A percentile compares a stretch with the other conserved stretches of the same genome.
Conservation (phyloP, 2,329 filamentous ascomycete species). For the Penicillium sp. region DNA sequence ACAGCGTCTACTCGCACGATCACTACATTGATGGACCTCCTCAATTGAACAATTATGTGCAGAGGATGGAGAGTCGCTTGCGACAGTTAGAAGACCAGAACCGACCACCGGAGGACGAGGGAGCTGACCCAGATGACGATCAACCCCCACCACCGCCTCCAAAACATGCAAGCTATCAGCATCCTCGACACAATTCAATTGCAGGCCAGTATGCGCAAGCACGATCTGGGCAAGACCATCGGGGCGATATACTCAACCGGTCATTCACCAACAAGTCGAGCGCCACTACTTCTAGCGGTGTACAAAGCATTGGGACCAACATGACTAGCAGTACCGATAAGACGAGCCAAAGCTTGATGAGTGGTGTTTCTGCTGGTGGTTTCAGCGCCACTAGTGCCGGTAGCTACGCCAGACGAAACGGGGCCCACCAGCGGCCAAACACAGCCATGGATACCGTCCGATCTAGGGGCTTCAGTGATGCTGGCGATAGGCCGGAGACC, state of each 20-base stretch:
- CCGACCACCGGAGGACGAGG: conserved; percentile 53
- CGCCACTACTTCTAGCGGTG: conserved; percentile 75
- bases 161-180: conserved; percentile 55
- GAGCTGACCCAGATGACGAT: conserved; percentile 58
- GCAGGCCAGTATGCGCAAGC: conserved; percentile 46
- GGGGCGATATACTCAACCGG: conserved; percentile 71
- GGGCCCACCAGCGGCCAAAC: conserved; percentile 50
- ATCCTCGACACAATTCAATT: conserved; percentile 51
- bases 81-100: conserved; percentile 68
- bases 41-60: conserved; percentile 83
- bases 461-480: conserved; percentile 47
- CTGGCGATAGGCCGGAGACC: conserved; percentile 55
- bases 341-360: conserved; percentile 90
- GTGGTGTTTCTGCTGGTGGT: conserved; percentile 84
- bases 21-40: conserved; percentile 63
- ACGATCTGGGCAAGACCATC: conserved; percentile 72
- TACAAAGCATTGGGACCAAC: conserved; percentile 70
- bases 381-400: conserved; percentile 96
- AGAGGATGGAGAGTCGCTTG: conserved; percentile 87
- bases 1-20: conserved; percentile 43
- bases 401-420: conserved; percentile 77
- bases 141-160: conserved; percentile 68
- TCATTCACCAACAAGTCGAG: conserved; percentile 90
- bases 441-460: conserved; percentile 51
- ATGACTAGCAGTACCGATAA: conserved; percentile 73